Evolutionary conservation across 176 grass and related monocot species (phyloP).

Genomic region (Ensete glaucum): DNA sequence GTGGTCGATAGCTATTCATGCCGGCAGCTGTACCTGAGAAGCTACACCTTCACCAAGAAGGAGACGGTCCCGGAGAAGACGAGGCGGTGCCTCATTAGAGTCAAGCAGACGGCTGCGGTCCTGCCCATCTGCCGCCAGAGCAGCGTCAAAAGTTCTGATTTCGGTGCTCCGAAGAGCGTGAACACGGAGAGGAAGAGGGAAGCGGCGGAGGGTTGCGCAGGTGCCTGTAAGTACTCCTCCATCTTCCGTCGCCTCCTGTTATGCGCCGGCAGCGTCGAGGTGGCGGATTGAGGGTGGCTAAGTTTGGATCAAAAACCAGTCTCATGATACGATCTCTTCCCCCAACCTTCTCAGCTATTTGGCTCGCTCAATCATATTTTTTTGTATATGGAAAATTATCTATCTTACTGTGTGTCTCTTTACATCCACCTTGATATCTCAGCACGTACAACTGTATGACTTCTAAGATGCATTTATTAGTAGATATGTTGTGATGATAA

Average conservation of each 20-base stretch:
- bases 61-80: conserved; percentile 4
- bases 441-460: too few relatives aligned
- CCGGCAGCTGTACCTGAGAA: conserved; percentile 15
- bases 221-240: neutral
- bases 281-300: neutral
- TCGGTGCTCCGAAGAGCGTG: neutral
- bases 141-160: too few relatives aligned
- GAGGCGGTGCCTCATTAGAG: neutral
- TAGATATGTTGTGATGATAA: too few relatives aligned
- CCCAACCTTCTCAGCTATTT: too few relatives aligned
- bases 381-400: too few relatives aligned
- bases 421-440: too few relatives aligned
- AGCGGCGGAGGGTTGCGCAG: neutral
- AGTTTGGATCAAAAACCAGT: too few relatives aligned
- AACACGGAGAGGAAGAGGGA: neutral
- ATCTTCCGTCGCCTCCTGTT: neutral
- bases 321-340: too few relatives aligned
- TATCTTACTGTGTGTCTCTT: too few relatives aligned
- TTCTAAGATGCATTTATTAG: too few relatives aligned
- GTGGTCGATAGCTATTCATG: conserved; percentile 31
- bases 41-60: conserved; percentile 20
- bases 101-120: neutral
- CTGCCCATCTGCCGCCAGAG: neutral
- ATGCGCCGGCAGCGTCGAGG: neutral
- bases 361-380: too few relatives aligned